Evolutionary conservation across 169 alveolate genomes (phyloP).

Genomic region (Plasmodium sp.): DNA sequence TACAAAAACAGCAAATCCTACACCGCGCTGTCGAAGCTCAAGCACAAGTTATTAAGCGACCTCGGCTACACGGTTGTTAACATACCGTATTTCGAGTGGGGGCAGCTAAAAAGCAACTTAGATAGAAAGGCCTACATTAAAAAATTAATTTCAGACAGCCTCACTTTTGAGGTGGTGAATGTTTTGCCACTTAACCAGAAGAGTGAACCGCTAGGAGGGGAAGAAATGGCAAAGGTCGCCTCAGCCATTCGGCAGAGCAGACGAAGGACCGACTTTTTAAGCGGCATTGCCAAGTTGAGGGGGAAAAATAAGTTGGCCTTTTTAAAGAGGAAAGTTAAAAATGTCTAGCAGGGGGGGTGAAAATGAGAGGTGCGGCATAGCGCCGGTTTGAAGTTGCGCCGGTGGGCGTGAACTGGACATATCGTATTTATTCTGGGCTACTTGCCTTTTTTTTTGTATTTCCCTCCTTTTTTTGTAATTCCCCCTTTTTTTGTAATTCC

Average conservation of each 20-base stretch:
- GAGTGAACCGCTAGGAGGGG: background rate
- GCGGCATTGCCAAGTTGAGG: constrained; percentile 7
- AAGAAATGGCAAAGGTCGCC: background rate
- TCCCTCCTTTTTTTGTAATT: background rate
- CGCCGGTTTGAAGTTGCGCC: background rate
- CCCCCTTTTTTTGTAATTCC: no score
- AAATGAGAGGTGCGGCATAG: background rate
- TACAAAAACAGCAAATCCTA: constrained; percentile 89
- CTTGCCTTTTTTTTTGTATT: background rate
- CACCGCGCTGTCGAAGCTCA: constrained; percentile 89
- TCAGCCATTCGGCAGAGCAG: background rate
- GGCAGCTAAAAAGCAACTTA: constrained; percentile 11
- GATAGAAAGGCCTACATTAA: constrained; percentile 58
- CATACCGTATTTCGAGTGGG: constrained; percentile 86
- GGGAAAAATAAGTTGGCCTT: constrained; percentile 34
- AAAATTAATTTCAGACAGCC: constrained; percentile 13
- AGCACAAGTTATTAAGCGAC: constrained; percentile 91
- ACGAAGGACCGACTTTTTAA: constrained; percentile 13
- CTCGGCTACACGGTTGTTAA: constrained; percentile 89
- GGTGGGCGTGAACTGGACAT: background rate
- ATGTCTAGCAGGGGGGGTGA: background rate
- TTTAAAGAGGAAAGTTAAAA: constrained; percentile 38
- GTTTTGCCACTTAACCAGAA: constrained; percentile 18
- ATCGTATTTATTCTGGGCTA: background rate
- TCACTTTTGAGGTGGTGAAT: background rate